A percentile compares a stretch with the other conserved stretches of the same genome.
phyloP scores from a whole-genome alignment of 805 yeast genomes.

The Ogataea philodendri region DNA sequence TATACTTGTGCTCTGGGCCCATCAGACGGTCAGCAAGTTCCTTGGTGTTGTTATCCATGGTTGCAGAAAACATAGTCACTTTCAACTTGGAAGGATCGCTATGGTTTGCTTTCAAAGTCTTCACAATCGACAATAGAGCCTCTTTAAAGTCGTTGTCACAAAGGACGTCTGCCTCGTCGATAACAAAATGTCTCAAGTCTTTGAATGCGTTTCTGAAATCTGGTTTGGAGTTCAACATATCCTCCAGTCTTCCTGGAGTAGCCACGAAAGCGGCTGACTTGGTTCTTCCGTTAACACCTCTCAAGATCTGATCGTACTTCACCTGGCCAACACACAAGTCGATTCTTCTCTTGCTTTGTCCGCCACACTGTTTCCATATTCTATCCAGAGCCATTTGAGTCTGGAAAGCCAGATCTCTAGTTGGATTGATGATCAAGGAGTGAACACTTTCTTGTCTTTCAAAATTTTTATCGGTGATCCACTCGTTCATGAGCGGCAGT shows the following conservation, averaged over 20 bases:
- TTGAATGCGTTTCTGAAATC: slow-evolving; percentile 46
- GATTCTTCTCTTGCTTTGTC: slow-evolving; percentile 29
- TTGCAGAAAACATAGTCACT: slow-evolving; percentile 83
- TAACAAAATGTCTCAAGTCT: slow-evolving; percentile 59
- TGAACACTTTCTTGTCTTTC: slow-evolving; percentile 39
- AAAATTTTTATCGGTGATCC: slow-evolving; percentile 28
- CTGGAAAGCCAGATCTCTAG: slow-evolving; percentile 88
- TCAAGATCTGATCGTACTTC: slow-evolving; percentile 31
- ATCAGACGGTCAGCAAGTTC: slow-evolving; percentile 59
- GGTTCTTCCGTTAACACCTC: slow-evolving; percentile 25
- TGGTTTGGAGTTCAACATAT: slow-evolving; percentile 48
- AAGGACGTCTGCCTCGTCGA: slow-evolving; percentile 91
- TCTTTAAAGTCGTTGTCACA: slow-evolving; percentile 78
- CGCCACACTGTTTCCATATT: slow-evolving; percentile 32
- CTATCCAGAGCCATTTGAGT: slow-evolving; percentile 63
- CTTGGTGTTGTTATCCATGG: slow-evolving; percentile 68
- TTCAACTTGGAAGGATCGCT: slow-evolving; percentile 43
- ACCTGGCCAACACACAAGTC: slow-evolving; percentile 70
- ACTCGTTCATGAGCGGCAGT: slow-evolving; percentile 68
- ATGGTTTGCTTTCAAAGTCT: slow-evolving; percentile 37
- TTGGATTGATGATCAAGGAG: slow-evolving; percentile 78
- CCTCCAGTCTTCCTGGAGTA: slow-evolving; percentile 85
- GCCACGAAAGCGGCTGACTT: slow-evolving; percentile 71
- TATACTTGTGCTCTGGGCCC: slow-evolving; percentile 51
- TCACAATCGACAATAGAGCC: slow-evolving; percentile 58